Evolutionary conservation across 306 rosid species (phyloP), one percentile per base, ranked within the genome.

Genomic region (Vigna trinervia): DNA sequence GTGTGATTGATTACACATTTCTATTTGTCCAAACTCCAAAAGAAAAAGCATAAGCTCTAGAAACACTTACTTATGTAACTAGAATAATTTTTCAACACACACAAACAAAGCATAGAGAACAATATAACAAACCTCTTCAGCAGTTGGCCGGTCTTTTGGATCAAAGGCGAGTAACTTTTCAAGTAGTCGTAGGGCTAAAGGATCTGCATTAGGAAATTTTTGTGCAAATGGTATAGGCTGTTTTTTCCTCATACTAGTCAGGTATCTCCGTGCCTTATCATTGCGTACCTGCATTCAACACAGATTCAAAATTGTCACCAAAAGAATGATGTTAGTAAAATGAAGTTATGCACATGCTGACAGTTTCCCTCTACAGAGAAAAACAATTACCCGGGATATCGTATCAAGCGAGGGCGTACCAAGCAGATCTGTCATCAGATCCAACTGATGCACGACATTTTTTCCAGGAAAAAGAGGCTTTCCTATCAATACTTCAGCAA

Each of bases 391-490:
- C 89, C 82, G 87, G 73, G 97, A 94, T 78, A 94, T 94, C 57
- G 95, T 80, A 85, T 94, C 98, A 69, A 94, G 46, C 30, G 94
- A 87, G 12, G 98, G 98, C 6, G 97, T 92, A 19, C 98, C 98
- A 52, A 94, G 98, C 57, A 94, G 83, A 89, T 94, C 97, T 36
- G 97, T 92, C 92, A 94, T 94, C 84, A 94, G 81, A 86, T 94
- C 98, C 78, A 94, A 88, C 83, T 94, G 98, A 83, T 94, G 98
- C 59, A 92, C 97, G 57, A 94, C 96, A 87, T 89, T 92, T 87
- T 94, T 94, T 76, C 98, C 98, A 43, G 98, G 98, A 67, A 94
- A 92, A 84, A 94, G 94, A 9, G 96, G 98, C 84, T 89, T 94
- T 71, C 98, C 97, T 6, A 89, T 89, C 64, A 94, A 84, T 74